A percentile compares a stretch with the other conserved stretches of the same genome.
Conservation (phyloP, 495 filamentous ascomycete species). For the Patellaria atrata region DNA sequence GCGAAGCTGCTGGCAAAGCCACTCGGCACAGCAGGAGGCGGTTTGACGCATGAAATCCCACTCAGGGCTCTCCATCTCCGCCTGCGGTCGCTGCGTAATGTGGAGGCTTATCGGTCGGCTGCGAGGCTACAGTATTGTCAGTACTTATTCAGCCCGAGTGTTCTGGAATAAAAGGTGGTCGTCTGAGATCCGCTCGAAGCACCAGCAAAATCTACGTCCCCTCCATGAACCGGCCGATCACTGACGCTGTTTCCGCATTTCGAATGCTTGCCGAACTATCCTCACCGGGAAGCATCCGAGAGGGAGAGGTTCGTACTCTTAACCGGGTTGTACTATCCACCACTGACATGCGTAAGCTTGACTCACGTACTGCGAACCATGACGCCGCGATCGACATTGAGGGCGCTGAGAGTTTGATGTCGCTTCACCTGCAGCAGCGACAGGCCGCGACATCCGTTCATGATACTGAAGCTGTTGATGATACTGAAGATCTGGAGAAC, state of each 20-base stretch:
- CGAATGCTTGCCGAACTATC: slow-evolving; percentile 7
- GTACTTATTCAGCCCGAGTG: slow-evolving; percentile 4
- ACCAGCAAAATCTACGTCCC: slow-evolving; percentile 4
- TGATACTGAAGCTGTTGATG: slow-evolving; percentile 9
- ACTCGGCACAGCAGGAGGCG: slow-evolving; percentile 8
- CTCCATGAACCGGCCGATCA: slow-evolving; percentile 5
- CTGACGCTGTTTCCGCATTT: slow-evolving; percentile 7
- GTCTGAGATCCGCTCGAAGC: slow-evolving; percentile 5
- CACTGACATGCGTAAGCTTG: slow-evolving; percentile 4
- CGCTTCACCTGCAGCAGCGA: slow-evolving; percentile 8
- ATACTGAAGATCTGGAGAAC: slow-evolving; percentile 10
- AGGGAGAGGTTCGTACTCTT: slow-evolving; percentile 7
- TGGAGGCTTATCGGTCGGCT: slow-evolving; percentile 9
- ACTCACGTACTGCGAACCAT: slow-evolving; percentile 6
- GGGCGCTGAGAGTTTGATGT: slow-evolving; percentile 7
- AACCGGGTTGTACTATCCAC: slow-evolving; percentile 4
- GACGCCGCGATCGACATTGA: slow-evolving; percentile 4
- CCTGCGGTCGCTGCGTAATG: slow-evolving; percentile 10
- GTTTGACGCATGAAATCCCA: slow-evolving; percentile 11
- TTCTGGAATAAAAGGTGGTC: slow-evolving; percentile 4
- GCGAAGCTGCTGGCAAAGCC: slow-evolving; percentile 9
- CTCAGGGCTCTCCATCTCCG: slow-evolving; percentile 7
- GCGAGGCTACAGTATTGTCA: slow-evolving; percentile 6
- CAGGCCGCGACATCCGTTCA: slow-evolving; percentile 8
- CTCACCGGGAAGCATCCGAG: slow-evolving; percentile 5